Evolutionary conservation across 192 early-diverging fungal species (phyloP).

Genomic region (Rhizophagus prolifer): DNA sequence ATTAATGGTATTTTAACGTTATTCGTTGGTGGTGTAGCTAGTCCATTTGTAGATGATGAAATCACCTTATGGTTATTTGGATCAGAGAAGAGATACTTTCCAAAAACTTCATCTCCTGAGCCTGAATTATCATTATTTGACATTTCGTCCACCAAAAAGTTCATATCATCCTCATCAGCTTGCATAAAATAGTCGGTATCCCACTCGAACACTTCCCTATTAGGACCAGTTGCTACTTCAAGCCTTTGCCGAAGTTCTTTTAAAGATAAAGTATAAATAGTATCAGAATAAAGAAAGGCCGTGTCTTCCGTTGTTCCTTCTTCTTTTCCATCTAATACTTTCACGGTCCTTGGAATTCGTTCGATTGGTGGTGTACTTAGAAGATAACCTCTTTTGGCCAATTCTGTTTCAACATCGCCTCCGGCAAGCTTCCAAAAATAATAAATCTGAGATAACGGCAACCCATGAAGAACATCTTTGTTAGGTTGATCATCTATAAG

Average conservation of each 20-base stretch:
- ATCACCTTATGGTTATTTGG: neutral
- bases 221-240: constrained; percentile 39
- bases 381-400: constrained; percentile 47
- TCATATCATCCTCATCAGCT: constrained; percentile 58
- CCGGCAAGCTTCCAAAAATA: constrained; percentile 67
- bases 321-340: constrained; percentile 42
- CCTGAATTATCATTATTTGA: constrained; percentile 32
- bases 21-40: constrained; percentile 30
- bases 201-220: constrained; percentile 51
- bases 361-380: constrained; percentile 55
- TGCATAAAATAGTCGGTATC: constrained; percentile 58
- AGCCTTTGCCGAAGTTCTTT: constrained; percentile 51
- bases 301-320: constrained; percentile 35
- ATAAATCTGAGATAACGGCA: constrained; percentile 55
- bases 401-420: constrained; percentile 60
- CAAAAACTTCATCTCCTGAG: constrained; percentile 35
- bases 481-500: constrained; percentile 27
- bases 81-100: constrained; percentile 1
- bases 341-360: constrained; percentile 48
- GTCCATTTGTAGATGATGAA: constrained; percentile 1
- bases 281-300: constrained; percentile 54
- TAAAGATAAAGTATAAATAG: constrained; percentile 43
- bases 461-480: constrained; percentile 34
- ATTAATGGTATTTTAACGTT: constrained; percentile 48
- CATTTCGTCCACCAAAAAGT: constrained; percentile 49